Evolutionary conservation across 1,284 basidiomycete species (phyloP).

Genomic region (Coriolopsis trogii): DNA sequence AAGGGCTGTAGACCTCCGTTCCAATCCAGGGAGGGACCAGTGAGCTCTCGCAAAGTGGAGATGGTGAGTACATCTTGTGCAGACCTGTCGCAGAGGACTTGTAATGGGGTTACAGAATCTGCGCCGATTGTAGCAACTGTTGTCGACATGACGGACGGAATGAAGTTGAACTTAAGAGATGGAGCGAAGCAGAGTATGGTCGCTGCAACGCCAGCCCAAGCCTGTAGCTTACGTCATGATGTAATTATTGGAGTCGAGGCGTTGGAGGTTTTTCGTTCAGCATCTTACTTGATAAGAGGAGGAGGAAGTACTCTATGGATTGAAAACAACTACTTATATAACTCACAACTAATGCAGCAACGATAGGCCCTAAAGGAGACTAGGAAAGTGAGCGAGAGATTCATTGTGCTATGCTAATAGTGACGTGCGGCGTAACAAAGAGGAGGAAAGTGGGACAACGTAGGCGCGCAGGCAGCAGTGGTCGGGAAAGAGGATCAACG

Average conservation of each 20-base stretch:
- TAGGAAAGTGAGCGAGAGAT: slow-evolving; percentile 8
- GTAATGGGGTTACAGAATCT: not conserved
- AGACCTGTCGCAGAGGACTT: slow-evolving; percentile 5
- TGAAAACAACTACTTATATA: slow-evolving; percentile 16
- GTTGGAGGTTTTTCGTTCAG: too few relatives aligned
- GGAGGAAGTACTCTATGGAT: slow-evolving; percentile 20
- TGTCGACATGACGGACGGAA: too few relatives aligned
- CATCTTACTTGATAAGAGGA: slow-evolving; percentile 10
- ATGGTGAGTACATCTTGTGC: not conserved
- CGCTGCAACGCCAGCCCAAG: too few relatives aligned
- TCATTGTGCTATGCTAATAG: slow-evolving; percentile 17
- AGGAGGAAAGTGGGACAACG: slow-evolving; percentile 1
- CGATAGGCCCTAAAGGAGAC: slow-evolving; percentile 13
- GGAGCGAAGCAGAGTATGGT: too few relatives aligned
- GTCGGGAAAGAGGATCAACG: not conserved
- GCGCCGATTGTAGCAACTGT: too few relatives aligned
- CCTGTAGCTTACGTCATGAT: too few relatives aligned
- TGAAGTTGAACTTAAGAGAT: too few relatives aligned
- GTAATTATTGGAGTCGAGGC: too few relatives aligned
- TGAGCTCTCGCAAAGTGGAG: too few relatives aligned
- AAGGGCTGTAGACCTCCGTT: not conserved
- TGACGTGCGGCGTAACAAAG: slow-evolving; percentile 12
- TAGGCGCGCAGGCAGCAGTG: not conserved
- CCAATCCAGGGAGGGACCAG: too few relatives aligned
- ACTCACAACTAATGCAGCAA: slow-evolving; percentile 20